Evolutionary conservation across 2,329 filamentous ascomycete species (phyloP).

Genomic region (Ceratocystiopsis sp.): DNA sequence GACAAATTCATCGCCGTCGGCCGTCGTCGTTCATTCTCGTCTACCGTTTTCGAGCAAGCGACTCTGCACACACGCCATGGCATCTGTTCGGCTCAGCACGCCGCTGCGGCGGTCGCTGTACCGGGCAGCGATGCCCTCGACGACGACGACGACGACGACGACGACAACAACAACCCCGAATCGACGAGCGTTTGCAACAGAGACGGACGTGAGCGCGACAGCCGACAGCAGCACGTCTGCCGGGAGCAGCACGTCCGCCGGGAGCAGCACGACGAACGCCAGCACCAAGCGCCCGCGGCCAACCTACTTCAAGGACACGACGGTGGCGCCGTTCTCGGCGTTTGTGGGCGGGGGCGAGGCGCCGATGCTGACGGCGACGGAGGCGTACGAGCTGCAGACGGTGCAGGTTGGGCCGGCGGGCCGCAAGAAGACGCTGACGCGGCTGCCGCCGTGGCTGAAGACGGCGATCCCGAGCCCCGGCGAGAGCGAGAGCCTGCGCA

Average conservation of each 20-base stretch:
- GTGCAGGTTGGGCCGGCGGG: constrained; percentile 47
- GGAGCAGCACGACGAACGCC: no score
- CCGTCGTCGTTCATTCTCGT: no score
- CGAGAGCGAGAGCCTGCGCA: constrained; percentile 69
- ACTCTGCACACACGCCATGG: constrained; percentile 1
- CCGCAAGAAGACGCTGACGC: constrained; percentile 46
- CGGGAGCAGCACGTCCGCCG: no score
- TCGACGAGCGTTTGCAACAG: constrained; percentile 29
- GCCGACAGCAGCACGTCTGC: no score
- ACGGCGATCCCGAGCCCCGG: constrained; percentile 63
- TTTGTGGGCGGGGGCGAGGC: constrained; percentile 31
- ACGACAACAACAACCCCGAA: no score
- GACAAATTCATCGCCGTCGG: no score
- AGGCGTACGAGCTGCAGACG: constrained; percentile 44
- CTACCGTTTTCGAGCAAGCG: no score
- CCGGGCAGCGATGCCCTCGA: no score
- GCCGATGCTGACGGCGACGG: constrained; percentile 29
- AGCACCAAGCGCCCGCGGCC: constrained; percentile 16
- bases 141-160: no score
- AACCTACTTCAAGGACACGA: constrained; percentile 43
- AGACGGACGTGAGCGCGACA: no score
- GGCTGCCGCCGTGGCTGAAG: constrained; percentile 88
- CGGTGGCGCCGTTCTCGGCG: constrained; percentile 39
- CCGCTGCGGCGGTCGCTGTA: constrained; percentile 8
- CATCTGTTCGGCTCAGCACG: constrained; percentile 1